Evolutionary conservation across 192 early-diverging fungal genomes (phyloP), one percentile per base, ranked within the genome.

Genomic region (Glomus cerebriforme): DNA sequence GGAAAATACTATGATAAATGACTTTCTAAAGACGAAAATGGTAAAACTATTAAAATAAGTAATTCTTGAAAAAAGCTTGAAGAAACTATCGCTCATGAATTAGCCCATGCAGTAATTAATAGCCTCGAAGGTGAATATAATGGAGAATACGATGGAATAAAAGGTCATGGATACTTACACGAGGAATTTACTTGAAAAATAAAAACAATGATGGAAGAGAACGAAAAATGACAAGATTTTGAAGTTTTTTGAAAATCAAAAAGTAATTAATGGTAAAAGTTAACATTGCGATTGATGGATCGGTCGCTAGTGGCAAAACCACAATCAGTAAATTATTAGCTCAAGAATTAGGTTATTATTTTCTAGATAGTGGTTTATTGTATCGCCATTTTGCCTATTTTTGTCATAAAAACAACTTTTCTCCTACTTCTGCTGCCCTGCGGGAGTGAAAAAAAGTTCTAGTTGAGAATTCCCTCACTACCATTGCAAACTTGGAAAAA

Each of bases 241-340:
- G 27, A 72, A 43, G 13, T 4, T 6, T 65, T 4, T 3, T 65
- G 27, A 29, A 65, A 65, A 32, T 2, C 35, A 17, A 72, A 72
- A 72, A 47, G 19, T 17, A 59, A 59, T 59, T 59, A 72, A 49
- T 47, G 39, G 15, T 0, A 49, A 72, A 72, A 72, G 4, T 72
- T 72, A 72, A 72, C 43, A 47, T 93, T 26, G 94, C 94, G 8
- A 84, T 95, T 1, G 93, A 94, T 3, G 94, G 94, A 10, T 92
- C 92, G 19, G 89, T 88, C 13, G 94, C 92, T 9, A 83, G 83
- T 7, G 94, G 94, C 24, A 93, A 94, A 82, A 93, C 90, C 37
- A 93, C 92, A 0, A 92, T 94, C 47, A 79, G 92, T 43, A 86
- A 92, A 32, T 83, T 97, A 31, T 82, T 98, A 49, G 69, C 69